Base-by-base conservation (phyloP, 371 early-diverging fungal species). In the Syncephalis plumigaleata region DNA sequence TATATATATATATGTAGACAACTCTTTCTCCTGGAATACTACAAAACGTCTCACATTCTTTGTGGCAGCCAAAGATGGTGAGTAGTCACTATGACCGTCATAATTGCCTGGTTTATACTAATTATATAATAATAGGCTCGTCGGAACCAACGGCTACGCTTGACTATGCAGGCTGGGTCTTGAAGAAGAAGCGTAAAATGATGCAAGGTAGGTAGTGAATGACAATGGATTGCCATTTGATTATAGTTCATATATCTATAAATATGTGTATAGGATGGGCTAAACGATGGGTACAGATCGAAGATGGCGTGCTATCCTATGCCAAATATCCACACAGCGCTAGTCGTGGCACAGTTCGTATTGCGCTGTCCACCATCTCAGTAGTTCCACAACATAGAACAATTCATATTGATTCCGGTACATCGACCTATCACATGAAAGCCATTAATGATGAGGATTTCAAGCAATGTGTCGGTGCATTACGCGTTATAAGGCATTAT, bases 1-100 rank as follows among this genome's bases (percentile, higher is more conserved):
- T n/a, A n/a, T n/a, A n/a, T n/a, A n/a, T n/a, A n/a, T n/a, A n/a
- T n/a, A n/a, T n/a, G n/a, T 50, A 78, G 92, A 92, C 58, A 94
- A 94, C 56, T 77, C 87, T 2, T 91, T 85, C 59, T 91, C 94
- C 3, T 79, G 85, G 45, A 87, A 85, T 55, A 93, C 92, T 13
- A 80, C 91, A 16, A 94, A 94, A 65, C 73, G 75, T 16, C 60
- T 94, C 45, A 83, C 87, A 13, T 88, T 86, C 49, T 82, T 83
- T 46, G 91, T 93, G 23, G 75, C 82, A 15, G 47, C 78, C 31
- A 45, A 21, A 21, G 45, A 45, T 25, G 45, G 17, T 45, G 26
- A 27, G 18, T 16, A 21, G n/a, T 24, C 22, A 2, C 11, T 9
- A n/a, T 22, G 18, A 25, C 17, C 31, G 16, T 22, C n/a, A 16